phyloP scores from a whole-genome alignment of 805 yeast genomes.

The Kodamaea jinghongensis region DNA sequence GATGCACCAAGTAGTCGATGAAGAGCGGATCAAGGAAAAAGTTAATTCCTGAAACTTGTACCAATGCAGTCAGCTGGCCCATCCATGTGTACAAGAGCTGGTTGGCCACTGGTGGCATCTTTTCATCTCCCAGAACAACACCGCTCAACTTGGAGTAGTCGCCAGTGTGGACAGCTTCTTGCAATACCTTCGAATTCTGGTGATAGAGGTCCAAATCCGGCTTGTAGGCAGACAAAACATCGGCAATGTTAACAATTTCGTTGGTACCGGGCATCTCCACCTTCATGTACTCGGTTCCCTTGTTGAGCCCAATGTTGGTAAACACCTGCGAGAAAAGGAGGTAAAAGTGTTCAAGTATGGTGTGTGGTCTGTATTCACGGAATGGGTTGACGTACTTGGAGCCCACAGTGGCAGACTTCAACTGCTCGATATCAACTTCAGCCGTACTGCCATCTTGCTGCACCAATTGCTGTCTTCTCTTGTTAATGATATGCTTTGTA shows the following conservation, averaged over 20 bases:
- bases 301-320: conserved; percentile 47
- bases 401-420: conserved; percentile 43
- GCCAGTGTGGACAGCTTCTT: conserved; percentile 21
- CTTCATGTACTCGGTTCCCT: conserved; percentile 35
- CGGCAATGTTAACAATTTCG: conserved; percentile 38
- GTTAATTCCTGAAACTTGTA: conserved; percentile 69
- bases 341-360: conserved; percentile 77
- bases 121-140: not conserved
- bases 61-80: conserved; percentile 83
- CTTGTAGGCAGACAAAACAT: conserved; percentile 53
- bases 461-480: conserved; percentile 31
- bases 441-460: conserved; percentile 2
- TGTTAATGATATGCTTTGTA: conserved; percentile 53
- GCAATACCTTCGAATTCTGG: conserved; percentile 30
- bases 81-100: conserved; percentile 81
- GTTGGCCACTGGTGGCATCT: conserved; percentile 17
- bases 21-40: conserved; percentile 86
- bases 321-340: conserved; percentile 71
- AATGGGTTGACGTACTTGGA: conserved; percentile 93
- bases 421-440: conserved; percentile 19
- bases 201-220: conserved; percentile 54
- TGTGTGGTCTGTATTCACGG: conserved; percentile 84
- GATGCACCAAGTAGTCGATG: conserved; percentile 58
- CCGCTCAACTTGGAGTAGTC: conserved; percentile 17
- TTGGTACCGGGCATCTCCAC: conserved; percentile 48